Evolutionary conservation across 129 eudicot species (phyloP).

Genomic region (Escallonia herrerae): DNA sequence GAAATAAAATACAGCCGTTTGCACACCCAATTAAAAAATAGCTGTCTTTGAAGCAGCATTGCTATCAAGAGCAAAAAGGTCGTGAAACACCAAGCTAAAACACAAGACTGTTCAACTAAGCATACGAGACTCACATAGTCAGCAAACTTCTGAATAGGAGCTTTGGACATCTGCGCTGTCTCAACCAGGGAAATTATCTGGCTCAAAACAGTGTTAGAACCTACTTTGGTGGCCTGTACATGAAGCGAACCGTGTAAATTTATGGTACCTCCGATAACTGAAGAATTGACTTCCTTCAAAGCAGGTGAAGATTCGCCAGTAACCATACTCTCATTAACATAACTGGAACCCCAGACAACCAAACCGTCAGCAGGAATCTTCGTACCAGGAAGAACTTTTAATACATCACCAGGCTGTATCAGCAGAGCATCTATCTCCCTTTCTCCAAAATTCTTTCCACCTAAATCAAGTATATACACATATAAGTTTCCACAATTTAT

Average conservation of each 20-base stretch:
- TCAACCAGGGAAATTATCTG: constrained; percentile 89
- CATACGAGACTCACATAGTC: constrained; percentile 60
- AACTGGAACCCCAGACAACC: constrained; percentile 93
- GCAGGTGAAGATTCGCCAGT: constrained; percentile 97
- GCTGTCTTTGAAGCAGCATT: too few species aligned
- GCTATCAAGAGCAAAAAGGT: too few species aligned
- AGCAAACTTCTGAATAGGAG: constrained; percentile 95
- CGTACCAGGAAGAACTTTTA: constrained; percentile 89
- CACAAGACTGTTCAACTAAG: background rate
- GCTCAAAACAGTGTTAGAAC: constrained; percentile 89
- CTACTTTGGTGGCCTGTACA: constrained; percentile 80
- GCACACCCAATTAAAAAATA: too few species aligned
- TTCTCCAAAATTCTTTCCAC: constrained; percentile 73
- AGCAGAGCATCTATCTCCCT: constrained; percentile 91
- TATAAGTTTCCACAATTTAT: too few species aligned
- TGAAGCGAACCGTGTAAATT: constrained; percentile 90
- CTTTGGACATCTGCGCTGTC: constrained; percentile 99
- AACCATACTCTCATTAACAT: constrained; percentile 95
- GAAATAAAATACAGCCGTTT: too few species aligned
- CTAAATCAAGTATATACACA: constrained; percentile 19
- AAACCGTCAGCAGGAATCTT: constrained; percentile 85
- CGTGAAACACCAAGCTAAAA: background rate
- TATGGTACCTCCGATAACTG: constrained; percentile 89
- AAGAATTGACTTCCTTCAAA: constrained; percentile 58
- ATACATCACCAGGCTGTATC: constrained; percentile 83